These are phyloP conservation scores for Suhomyces coccinellae DNA, from an alignment of 1,139 yeast species.

Conservation along the genomic window DNA sequence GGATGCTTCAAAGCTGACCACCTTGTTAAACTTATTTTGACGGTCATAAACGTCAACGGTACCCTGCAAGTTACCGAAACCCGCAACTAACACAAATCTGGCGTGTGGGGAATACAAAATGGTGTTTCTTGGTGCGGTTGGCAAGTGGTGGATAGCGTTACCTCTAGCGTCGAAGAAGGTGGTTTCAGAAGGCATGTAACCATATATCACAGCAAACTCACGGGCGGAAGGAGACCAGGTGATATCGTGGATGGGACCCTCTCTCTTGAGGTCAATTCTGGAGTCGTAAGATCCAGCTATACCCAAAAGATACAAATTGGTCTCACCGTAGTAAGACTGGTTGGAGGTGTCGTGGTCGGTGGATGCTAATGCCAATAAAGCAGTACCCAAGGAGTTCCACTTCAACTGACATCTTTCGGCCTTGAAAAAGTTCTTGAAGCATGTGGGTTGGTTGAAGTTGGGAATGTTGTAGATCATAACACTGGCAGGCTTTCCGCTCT, in stretches of 20 bases:
- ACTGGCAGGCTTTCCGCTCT: constrained; percentile 80
- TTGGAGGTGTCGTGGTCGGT: constrained; percentile 95
- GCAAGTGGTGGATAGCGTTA: constrained; percentile 77
- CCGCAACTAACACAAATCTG: constrained; percentile 86
- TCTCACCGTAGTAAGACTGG: constrained; percentile 95
- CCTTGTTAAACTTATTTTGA: constrained; percentile 77
- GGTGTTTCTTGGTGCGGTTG: constrained; percentile 88
- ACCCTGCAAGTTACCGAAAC: constrained; percentile 98
- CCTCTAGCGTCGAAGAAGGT: constrained; percentile 96
- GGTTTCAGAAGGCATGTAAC: constrained; percentile 96
- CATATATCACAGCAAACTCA: constrained; percentile 96
- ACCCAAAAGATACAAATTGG: constrained; percentile 85
- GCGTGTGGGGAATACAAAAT: constrained; percentile 94
- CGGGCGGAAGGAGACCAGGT: constrained; percentile 97
- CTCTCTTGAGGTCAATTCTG: constrained; percentile 81
- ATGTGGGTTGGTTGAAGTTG: constrained; percentile 74
- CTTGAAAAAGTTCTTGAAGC: constrained; percentile 87
- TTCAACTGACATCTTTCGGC: constrained; percentile 90
- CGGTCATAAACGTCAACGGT: constrained; percentile 94
- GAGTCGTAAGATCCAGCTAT: constrained; percentile 92
- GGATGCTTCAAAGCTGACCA: constrained; percentile 83
- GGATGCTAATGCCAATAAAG: constrained; percentile 87
- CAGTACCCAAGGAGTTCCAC: constrained; percentile 96
- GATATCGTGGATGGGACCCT: constrained; percentile 96
- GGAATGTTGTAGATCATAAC: constrained; percentile 82